Percentiles rank a stretch among this genome's conserved stretches.
These are phyloP conservation scores for Penicillium brevicompactum DNA, from an alignment of 2,329 filamentous ascomycete genomes.

Conservation along the genomic window DNA sequence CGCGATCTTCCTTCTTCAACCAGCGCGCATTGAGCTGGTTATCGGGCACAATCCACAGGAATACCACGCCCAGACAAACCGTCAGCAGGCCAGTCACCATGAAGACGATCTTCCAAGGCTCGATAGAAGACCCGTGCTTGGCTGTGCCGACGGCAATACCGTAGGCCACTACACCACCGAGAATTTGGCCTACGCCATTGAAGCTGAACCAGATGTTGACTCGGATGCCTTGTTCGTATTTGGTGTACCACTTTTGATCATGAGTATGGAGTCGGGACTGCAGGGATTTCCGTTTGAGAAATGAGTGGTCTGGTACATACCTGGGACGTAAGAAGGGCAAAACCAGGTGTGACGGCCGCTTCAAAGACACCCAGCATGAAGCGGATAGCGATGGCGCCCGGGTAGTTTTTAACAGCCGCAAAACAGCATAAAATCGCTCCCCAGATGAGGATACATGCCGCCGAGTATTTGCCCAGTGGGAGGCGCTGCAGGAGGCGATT, in stretches of 20 bases:
- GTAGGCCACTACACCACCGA: conserved; percentile 65
- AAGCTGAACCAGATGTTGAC: conserved; percentile 70
- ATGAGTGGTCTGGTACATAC: conserved; percentile 20
- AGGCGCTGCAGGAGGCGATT: conserved; percentile 65
- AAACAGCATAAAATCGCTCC: conserved; percentile 63
- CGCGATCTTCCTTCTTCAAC: conserved; percentile 66
- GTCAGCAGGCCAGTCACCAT: conserved; percentile 58
- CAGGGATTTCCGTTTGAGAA: not conserved
- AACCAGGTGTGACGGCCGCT: conserved; percentile 68
- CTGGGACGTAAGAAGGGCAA: conserved; percentile 65
- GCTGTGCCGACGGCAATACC: conserved; percentile 61
- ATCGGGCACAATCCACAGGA: conserved; percentile 59
- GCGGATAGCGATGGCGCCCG: conserved; percentile 64
- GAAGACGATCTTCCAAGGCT: conserved; percentile 67
- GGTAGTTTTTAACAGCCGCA: conserved; percentile 62
- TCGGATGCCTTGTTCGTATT: conserved; percentile 65
- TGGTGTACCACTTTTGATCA: conserved; percentile 67
- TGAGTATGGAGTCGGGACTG: not conserved
- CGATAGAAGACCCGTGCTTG: conserved; percentile 59
- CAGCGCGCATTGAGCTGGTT: conserved; percentile 63
- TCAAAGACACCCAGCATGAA: conserved; percentile 72
- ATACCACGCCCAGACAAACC: conserved; percentile 49
- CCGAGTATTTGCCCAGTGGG: conserved; percentile 68
- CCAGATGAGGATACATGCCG: conserved; percentile 66
- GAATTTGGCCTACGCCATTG: conserved; percentile 65